A percentile compares a stretch with the other conserved stretches of the same genome.
Conservation (phyloP, 495 filamentous ascomycete species). For the Penicillium cinerascens region DNA sequence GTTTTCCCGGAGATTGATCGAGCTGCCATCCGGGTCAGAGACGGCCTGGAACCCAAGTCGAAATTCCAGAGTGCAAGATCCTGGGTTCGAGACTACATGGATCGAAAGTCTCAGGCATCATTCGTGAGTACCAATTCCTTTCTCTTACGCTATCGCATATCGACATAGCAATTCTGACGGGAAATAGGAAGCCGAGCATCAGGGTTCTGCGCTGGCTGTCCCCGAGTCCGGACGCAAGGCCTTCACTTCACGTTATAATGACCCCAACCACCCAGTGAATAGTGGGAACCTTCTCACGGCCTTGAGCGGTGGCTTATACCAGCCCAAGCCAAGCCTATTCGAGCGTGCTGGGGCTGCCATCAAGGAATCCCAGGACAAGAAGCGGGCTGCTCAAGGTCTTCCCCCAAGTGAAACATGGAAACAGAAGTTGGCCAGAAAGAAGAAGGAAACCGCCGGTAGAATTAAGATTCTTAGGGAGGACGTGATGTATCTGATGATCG, state of each 20-base stretch:
- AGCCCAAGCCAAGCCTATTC: neutral
- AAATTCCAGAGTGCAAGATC: slow-evolving; percentile 17
- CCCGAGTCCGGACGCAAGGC: slow-evolving; percentile 12
- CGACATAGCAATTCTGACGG: neutral
- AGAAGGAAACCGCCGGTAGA: neutral
- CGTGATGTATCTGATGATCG: slow-evolving; percentile 42
- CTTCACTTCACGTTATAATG: slow-evolving; percentile 42
- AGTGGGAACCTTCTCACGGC: neutral
- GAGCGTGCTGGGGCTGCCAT: slow-evolving; percentile 1
- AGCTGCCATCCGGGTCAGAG: neutral
- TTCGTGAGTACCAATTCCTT: slow-evolving; percentile 51
- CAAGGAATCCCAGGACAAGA: neutral
- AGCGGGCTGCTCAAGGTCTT: too few relatives aligned
- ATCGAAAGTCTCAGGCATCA: slow-evolving; percentile 40
- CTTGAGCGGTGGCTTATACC: slow-evolving; percentile 24
- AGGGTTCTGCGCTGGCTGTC: slow-evolving; percentile 13
- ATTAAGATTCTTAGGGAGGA: slow-evolving; percentile 17
- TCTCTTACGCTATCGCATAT: neutral
- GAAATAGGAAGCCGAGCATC: slow-evolving; percentile 16
- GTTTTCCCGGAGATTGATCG: slow-evolving; percentile 38
- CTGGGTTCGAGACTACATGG: slow-evolving; percentile 46
- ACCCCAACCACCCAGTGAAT: slow-evolving; percentile 40
- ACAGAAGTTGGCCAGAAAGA: too few relatives aligned
- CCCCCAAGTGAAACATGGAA: too few relatives aligned
- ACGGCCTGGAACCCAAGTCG: slow-evolving; percentile 3